Conservation (phyloP, 257 asterid genomes). For the Echites panduratus region DNA sequence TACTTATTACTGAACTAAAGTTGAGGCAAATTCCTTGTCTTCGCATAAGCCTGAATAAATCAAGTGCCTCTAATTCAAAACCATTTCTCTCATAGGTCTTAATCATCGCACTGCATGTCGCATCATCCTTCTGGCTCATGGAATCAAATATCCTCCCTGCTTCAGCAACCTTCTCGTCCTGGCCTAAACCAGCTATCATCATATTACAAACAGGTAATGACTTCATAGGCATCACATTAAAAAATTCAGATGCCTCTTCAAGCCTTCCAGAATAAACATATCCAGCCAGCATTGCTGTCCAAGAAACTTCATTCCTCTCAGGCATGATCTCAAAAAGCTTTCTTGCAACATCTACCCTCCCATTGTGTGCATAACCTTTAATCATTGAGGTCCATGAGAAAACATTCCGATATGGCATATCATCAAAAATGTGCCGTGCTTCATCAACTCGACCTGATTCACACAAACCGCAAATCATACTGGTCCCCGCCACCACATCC, state of each 20-base stretch:
- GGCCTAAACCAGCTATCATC: constrained; percentile 50
- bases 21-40: constrained; percentile 41
- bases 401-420: constrained; percentile 44
- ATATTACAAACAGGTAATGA: constrained; percentile 55
- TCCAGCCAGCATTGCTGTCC: constrained; percentile 72
- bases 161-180: constrained; percentile 39
- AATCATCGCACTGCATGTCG: constrained; percentile 68
- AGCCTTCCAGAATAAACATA: constrained; percentile 52
- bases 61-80: constrained; percentile 53
- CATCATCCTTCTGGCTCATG: constrained; percentile 51
- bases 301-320: constrained; percentile 66
- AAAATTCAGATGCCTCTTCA: constrained; percentile 57
- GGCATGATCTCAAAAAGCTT: constrained; percentile 87
- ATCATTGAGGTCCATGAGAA: constrained; percentile 76
- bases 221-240: constrained; percentile 45
- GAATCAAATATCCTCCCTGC: constrained; percentile 52
- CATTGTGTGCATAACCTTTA: constrained; percentile 57
- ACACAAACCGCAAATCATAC: constrained; percentile 68
- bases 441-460: constrained; percentile 53
- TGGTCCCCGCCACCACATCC: constrained; percentile 59
- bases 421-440: constrained; percentile 62
- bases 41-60: constrained; percentile 53
- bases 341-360: constrained; percentile 60
- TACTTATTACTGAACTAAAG: constrained; percentile 54
- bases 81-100: constrained; percentile 61